Percentiles rank a stretch among this genome's conserved stretches.
These are phyloP conservation scores for Grosmannia clavigera DNA, from an alignment of 2,329 filamentous ascomycete genomes.

Conservation along the genomic window DNA sequence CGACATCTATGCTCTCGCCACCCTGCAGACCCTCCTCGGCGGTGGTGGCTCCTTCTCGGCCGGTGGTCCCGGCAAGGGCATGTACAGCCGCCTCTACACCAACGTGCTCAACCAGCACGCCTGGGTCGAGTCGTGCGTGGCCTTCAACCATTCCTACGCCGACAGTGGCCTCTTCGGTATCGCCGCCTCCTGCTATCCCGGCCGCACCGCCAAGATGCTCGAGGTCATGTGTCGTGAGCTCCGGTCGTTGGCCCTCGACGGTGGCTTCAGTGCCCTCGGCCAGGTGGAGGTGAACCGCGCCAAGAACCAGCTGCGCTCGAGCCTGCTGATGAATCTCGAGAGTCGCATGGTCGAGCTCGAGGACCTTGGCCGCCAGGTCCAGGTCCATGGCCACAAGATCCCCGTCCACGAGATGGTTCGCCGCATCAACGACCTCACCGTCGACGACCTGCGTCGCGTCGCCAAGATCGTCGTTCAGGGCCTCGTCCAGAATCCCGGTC, in stretches of 20 bases:
- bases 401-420: conserved; percentile 87
- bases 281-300: conserved; percentile 74
- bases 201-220: conserved; percentile 69
- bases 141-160: conserved; percentile 96
- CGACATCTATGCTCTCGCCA: conserved; percentile 93
- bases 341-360: conserved; percentile 95
- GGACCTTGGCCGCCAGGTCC: conserved; percentile 86
- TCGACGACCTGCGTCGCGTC: conserved; percentile 70
- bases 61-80: conserved; percentile 93
- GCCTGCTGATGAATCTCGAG: conserved; percentile 93
- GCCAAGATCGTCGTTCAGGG: conserved; percentile 70
- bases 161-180: conserved; percentile 95
- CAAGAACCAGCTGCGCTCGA: conserved; percentile 90
- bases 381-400: conserved; percentile 90
- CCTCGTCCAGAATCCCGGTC: conserved; percentile 58
- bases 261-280: conserved; percentile 60
- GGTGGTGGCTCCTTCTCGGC: conserved; percentile 95
- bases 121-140: conserved; percentile 91
- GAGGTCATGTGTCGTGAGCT: conserved; percentile 93
- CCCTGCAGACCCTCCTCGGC: conserved; percentile 87
- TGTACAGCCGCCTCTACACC: conserved; percentile 96
- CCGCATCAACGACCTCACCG: conserved; percentile 70
- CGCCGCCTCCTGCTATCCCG: conserved; percentile 70
- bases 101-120: conserved; percentile 96
- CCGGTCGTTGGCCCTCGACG: conserved; percentile 61